Percentiles rank a stretch among this genome's conserved stretches.
These are phyloP conservation scores for Neurospora hispaniola DNA, from an alignment of 495 filamentous ascomycete species.

Conservation along the genomic window DNA sequence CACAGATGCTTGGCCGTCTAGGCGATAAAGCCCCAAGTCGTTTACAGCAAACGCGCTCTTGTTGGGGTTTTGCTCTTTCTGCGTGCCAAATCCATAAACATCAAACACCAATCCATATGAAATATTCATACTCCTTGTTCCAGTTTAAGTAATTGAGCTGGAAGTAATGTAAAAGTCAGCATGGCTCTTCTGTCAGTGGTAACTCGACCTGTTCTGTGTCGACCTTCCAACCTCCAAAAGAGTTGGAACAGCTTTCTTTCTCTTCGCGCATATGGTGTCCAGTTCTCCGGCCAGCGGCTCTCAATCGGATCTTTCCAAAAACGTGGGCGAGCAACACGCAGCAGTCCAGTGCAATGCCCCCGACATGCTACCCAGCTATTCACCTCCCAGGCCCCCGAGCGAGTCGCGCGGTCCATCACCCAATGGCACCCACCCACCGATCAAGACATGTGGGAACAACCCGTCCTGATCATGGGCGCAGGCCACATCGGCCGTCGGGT, in stretches of 20 bases:
- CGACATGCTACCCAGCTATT: background rate
- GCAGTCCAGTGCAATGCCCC: background rate
- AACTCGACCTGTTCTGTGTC: background rate
- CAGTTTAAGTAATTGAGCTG: background rate
- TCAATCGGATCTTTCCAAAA: background rate
- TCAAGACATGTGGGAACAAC: slow-evolving; percentile 19
- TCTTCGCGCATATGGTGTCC: background rate
- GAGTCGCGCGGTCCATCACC: background rate
- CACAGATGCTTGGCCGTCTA: background rate
- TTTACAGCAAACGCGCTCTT: background rate
- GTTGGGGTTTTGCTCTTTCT: background rate
- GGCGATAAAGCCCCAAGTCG: background rate
- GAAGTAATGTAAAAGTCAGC: background rate
- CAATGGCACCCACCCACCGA: slow-evolving; percentile 19
- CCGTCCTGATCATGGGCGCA: slow-evolving; percentile 28
- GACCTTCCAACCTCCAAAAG: background rate
- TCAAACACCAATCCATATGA: background rate
- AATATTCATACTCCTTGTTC: background rate
- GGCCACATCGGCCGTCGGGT: slow-evolving; percentile 28
- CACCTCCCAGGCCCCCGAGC: background rate
- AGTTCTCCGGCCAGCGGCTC: background rate
- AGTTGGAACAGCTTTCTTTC: background rate
- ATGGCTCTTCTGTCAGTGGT: background rate
- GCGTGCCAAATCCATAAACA: background rate
- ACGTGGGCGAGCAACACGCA: background rate